Base-by-base conservation (phyloP, 805 yeast genomes). In the Schwanniomyces pseudopolymorphus region DNA sequence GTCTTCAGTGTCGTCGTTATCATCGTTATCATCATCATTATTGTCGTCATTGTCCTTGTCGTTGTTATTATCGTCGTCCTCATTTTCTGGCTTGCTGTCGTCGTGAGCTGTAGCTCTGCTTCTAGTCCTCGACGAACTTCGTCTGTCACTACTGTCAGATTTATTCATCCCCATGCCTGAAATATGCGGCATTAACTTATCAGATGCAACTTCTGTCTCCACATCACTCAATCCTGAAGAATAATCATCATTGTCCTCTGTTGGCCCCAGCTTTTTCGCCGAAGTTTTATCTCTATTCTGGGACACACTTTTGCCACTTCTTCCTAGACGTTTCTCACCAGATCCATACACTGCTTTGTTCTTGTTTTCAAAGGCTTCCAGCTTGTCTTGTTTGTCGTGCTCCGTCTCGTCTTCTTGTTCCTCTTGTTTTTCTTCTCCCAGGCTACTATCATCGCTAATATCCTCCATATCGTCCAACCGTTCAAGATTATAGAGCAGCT, bases 401-500 rank as follows among this genome's bases (percentile, higher is more conserved):
- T n/a, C n/a, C n/a, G n/a, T n/a, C n/a, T n/a, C n/a, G n/a, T n/a
- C 46, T 51, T 36, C 39, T 9, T 7, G 7, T 36, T 11, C 24
- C 42, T 44, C 50, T 20, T 47, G 55, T 20, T 42, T 48, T 19
- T 53, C 56, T 22, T 55, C 58, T 20, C 49, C 58, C 28, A 54
- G 50, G 11, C 46, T 51, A 1, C 39, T 53, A 9, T 47, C 51
- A 9, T 55, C 57, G 10, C 42, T 47, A 4, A 38, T 43, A 39
- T 69, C 69, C 47, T 79, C 89, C 19, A 83, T 51, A 22, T 71
- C 76, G 49, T 85, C 89, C 8, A 85, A 66, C 20, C 78, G 79
- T 5, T 74, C 70, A 42, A 87, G 64, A 54, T 87, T 75, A 58
- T 85, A 88, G 31, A 78, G 63, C 27, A 64, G 64, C 1, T 56